Base-by-base conservation (phyloP, 2,329 filamentous ascomycete genomes). In the Colletotrichum sp. region DNA sequence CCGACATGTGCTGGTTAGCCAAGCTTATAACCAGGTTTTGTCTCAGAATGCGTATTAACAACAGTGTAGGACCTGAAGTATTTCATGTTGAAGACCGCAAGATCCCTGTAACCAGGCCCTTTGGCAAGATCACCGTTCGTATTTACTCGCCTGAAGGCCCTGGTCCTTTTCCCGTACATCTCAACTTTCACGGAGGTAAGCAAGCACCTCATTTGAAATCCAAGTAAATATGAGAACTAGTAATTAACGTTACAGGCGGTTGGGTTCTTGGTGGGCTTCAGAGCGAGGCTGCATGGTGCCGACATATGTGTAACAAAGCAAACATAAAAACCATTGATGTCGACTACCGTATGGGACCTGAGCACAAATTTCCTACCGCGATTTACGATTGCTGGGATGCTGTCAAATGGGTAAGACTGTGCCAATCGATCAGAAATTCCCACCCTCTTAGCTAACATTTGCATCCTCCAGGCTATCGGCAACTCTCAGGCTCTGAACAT, bases 241-340 rank as follows among this genome's bases (percentile, higher is more conserved):
- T 39, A 27, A 4, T 32, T 12, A 10, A 62, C 18, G 10, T 22
- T 9, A 3, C 15, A 80, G 79, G 79, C 6, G 80, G 79, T 4
- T 81, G 80, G 80, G 80, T 82, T 0, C 56, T 81, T 16, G 79
- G 80, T 10, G 71, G 79, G 52, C 72, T 82, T 0, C 77, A 79
- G 9, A 78, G 77, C 4, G 80, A 82, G 60, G 72, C 79, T 36
- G 78, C 80, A 13, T 81, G 80, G 80, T 82, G 80, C 67, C 78
- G 80, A 2, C 77, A 82, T 34, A 76, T 82, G 15, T 81, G 79
- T 66, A 80, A 79, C 30, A 77, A 78, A 52, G 75, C 77, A 5
- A 79, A 79, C 66, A 80, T 82, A 75, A 78, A 77, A 15, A 78
- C 82, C 7, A 75, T 82, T 13, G 81, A 82, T 36, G 80, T 80